Percentiles rank a stretch among this genome's conserved stretches.
phyloP scores from a whole-genome alignment of 495 filamentous ascomycete genomes.

The Astrocystis sublimbata region DNA sequence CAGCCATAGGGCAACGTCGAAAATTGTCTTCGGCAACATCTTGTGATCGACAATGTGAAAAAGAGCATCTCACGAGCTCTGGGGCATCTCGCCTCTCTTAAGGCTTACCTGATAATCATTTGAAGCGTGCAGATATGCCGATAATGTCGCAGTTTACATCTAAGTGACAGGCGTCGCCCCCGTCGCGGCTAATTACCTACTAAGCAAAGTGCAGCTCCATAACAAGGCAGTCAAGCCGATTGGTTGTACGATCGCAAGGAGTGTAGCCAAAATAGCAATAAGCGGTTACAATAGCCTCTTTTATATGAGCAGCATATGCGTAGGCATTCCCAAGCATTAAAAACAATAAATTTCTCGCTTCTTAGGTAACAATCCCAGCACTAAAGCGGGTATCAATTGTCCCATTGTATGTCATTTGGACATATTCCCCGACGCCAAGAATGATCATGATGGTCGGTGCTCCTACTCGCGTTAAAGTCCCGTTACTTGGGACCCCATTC shows the following conservation, averaged over 20 bases:
- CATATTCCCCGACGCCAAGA: neutral
- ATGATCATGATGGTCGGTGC: neutral
- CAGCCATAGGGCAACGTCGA: neutral
- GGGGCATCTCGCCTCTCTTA: neutral
- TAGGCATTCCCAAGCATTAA: neutral
- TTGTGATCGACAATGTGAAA: too few relatives aligned
- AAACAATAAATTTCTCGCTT: neutral
- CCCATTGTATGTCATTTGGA: neutral
- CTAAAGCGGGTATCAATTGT: neutral
- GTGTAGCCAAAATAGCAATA: neutral
- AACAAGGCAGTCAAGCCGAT: slow-evolving; percentile 4
- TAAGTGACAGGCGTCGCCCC: neutral
- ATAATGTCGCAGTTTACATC: neutral
- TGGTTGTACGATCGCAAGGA: neutral
- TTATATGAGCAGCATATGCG: neutral
- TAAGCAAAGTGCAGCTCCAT: neutral
- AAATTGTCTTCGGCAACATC: neutral
- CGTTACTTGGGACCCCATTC: too few relatives aligned
- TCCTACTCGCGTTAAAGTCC: too few relatives aligned
- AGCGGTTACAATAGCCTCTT: neutral
- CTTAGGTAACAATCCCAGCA: slow-evolving; percentile 2
- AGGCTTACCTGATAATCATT: too few relatives aligned
- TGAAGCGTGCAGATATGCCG: neutral
- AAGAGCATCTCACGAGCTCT: neutral
- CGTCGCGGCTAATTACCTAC: slow-evolving; percentile 9